Conservation (phyloP, 2,329 filamentous ascomycete genomes). For the Ophiobolus disseminans region DNA sequence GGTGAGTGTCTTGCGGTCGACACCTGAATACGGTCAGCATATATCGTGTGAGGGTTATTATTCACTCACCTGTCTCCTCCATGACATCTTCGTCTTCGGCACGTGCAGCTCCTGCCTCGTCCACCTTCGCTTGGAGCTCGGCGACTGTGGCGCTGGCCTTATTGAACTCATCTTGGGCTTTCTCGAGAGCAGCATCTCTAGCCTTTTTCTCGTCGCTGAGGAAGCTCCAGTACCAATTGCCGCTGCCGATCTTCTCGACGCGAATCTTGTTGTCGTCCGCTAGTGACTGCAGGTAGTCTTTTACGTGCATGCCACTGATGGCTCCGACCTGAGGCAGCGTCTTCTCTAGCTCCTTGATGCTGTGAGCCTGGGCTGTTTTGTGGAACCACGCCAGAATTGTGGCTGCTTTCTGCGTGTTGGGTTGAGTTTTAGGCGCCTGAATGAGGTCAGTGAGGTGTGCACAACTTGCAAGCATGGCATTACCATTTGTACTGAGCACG, state of each 20-base stretch:
- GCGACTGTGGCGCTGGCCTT: constrained; percentile 44
- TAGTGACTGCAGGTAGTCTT: constrained; percentile 70
- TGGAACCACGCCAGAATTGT: constrained; percentile 67
- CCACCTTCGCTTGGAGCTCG: constrained; percentile 52
- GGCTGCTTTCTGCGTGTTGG: constrained; percentile 64
- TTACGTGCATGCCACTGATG: constrained; percentile 71
- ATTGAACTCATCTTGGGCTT: constrained; percentile 47
- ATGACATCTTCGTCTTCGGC: constrained; percentile 50
- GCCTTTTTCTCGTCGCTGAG: constrained; percentile 62
- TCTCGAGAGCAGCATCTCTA: constrained; percentile 49
- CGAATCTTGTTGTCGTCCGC: constrained; percentile 67
- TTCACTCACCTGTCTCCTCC: constrained; percentile 35
- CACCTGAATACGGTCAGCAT: constrained; percentile 22
- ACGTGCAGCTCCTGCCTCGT: constrained; percentile 47
- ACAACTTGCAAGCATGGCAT: not conserved
- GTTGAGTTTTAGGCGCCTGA: constrained; percentile 62
- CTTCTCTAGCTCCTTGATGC: constrained; percentile 73
- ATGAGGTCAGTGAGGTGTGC: constrained; percentile 13
- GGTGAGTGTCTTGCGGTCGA: constrained; percentile 48
- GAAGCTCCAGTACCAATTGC: constrained; percentile 77
- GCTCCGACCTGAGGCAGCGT: constrained; percentile 65
- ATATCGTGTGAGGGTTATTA: not conserved
- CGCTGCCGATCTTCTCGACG: constrained; percentile 73
- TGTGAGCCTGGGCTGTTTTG: constrained; percentile 66
- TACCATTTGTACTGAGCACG: constrained; percentile 15